phyloP scores from a whole-genome alignment of 495 filamentous ascomycete species.

The Hypoxylon fuscum region DNA sequence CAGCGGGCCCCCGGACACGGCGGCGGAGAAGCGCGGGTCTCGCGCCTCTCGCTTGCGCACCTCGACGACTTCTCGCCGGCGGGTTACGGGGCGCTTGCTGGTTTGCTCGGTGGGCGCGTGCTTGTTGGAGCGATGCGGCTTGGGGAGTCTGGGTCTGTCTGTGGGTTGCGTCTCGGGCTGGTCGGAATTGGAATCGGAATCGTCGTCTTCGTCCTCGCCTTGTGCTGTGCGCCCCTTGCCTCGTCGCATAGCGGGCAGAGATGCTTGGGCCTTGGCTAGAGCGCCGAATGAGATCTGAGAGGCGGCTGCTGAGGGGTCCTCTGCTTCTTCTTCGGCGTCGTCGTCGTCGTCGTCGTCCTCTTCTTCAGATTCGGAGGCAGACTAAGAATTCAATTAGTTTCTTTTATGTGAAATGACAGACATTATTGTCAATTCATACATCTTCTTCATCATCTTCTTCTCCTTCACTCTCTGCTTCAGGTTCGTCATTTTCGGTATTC shows the following conservation, averaged over 20 bases:
- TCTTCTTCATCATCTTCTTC: constrained; percentile 21
- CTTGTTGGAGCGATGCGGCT: constrained; percentile 71
- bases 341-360: constrained; percentile 29
- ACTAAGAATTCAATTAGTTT: constrained; percentile 9
- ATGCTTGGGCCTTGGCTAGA: constrained; percentile 82
- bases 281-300: constrained; percentile 82
- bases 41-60: constrained; percentile 64
- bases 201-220: constrained; percentile 17
- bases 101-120: constrained; percentile 85
- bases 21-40: constrained; percentile 88
- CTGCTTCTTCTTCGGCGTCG: constrained; percentile 44
- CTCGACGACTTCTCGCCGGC: constrained; percentile 75
- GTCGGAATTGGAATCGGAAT: constrained; percentile 21
- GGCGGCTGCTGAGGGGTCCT: constrained; percentile 53
- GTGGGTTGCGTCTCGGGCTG: constrained; percentile 28
- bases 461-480: constrained; percentile 42
- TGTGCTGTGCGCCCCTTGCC: constrained; percentile 49
- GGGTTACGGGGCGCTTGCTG: constrained; percentile 82
- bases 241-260: constrained; percentile 51
- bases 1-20: constrained; percentile 42
- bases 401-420: background rate
- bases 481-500: constrained; percentile 46
- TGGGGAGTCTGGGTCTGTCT: constrained; percentile 31
- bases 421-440: constrained; percentile 3
- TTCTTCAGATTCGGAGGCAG: constrained; percentile 33